Evolutionary conservation across 805 yeast genomes (phyloP), one percentile per base, ranked within the genome.

Genomic region (Candida nitratophila): DNA sequence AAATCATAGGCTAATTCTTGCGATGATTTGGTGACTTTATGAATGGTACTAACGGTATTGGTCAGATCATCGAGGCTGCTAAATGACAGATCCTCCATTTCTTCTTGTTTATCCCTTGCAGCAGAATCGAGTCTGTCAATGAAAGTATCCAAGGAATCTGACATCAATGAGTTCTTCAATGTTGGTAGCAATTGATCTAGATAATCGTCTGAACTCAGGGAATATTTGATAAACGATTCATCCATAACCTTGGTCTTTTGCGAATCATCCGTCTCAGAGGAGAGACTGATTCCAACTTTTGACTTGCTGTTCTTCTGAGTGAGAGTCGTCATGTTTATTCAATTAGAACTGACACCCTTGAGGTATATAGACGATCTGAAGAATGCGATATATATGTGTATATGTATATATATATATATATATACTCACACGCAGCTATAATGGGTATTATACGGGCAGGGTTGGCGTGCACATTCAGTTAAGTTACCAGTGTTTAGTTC

Each of bases 171-270:
- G 10, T 78, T 73, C 53, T 77, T 79, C 50, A 87, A 73, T 16
- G 85, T 73, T 1, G 95, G 95, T 2, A 87, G 84, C 47, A 88
- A 71, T 59, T 85, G 87, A 50, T 87, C 95, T 34, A 87, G 61
- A 59, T 82, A 86, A 52, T 84, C 90, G 45, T 79, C 84, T 3
- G 84, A 76, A 39, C 70, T 64, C 29, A 75, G 56, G 1, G 80
- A 73, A 16, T 58, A 55, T 42, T 60, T 60, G 7, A 60, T 54
- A 41, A 59, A 40, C 22, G 60, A 46, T 31, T 55, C 54, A 36
- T 49, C 52, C 24, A 21, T n/a, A 14, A 22, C 15, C 4, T 16
- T 29, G 19, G 36, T 20, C 6, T 24, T 24, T n/a, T n/a, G n/a
- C n/a, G n/a, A n/a, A n/a, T n/a, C n/a, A n/a, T n/a, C n/a, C n/a